Evolutionary conservation across 495 filamentous ascomycete species (phyloP), one percentile per base, ranked within the genome.

Genomic region (Lindgomyces ingoldianus): DNA sequence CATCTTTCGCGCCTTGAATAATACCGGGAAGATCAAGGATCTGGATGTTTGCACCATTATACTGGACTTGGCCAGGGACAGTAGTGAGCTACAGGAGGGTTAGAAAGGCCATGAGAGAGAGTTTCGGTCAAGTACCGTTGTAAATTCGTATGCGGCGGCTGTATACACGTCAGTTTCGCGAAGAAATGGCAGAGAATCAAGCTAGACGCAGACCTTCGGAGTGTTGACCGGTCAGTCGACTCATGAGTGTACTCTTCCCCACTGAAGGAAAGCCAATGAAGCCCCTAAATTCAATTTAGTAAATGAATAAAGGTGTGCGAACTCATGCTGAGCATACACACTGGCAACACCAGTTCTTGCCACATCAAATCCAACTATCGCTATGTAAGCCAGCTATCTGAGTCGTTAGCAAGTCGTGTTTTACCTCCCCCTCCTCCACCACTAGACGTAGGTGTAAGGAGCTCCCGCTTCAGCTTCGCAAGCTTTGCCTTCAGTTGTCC

Each of bases 21-120:
- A 98, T 98, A 85, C 94, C 94, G 9, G 94, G 94, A 69, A 98
- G 83, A 86, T 98, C 94, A 45, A 98, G 88, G 83, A 98, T 98
- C 77, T 98, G 94, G 70, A 98, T 91, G 72, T 96, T 95, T 33
- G 94, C 94, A 59, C 93, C 94, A 75, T 98, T 98, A 77, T 97
- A 98, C 70, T 88, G 78, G 47, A 98, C 93, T 81, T 97, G 95
- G 49, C 94, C 94, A 52, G 94, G 94, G 26, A 98, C 94, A 54
- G 93, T 96, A 46, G 94, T 98, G 72, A 98, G 83, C 73, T 75
- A 57, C 19, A 45, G 49, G 19, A 45, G 11, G 4, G 59, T 73
- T 48, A 71, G 73, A 42, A 3, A 41, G 19, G 48, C 16, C n/a
- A 49, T 46, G 18, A 16, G 10, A 24, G 29, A 10, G 4, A 60